Evolutionary conservation across 805 yeast genomes (phyloP), one percentile per base, ranked within the genome.

Genomic region (Candida qinlingensis): DNA sequence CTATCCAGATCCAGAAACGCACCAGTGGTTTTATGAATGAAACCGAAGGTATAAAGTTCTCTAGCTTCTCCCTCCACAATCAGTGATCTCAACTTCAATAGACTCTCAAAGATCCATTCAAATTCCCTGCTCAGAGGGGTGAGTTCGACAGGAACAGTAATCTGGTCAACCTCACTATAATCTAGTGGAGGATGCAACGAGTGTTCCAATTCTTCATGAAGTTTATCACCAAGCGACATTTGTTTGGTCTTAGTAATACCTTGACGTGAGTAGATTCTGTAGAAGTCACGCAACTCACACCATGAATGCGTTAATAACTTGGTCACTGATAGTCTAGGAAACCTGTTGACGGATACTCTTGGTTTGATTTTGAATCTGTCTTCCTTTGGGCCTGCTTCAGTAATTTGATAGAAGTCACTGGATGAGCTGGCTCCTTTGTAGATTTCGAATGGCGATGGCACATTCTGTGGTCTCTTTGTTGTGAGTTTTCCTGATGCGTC

Each of bases 271-370:
- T 76, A 85, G 0, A 80, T 59, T 27, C 73, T 71, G 59, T 79
- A 85, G 50, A 75, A 71, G 19, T 68, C 71, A 38, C 80, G 66
- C 41, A 85, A 64, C 62, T 86, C 92, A 68, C 94, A 86, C 87
- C 89, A 85, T 12, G 73, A 64, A 33, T 75, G 70, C 0, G 84
- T 77, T 9, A 83, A 63, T 7, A 86, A 60, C 47, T 72, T 75
- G 0, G 91, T 83, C 4, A 85, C 89, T 1, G 81, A 75, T 12
- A 81, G 60, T 38, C 85, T 58, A 6, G 69, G 66, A 11, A 56
- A 55, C 3, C 19, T 35, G 30, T 52, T 29, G 2, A 51, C 45
- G 13, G 50, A 39, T 2, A 42, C 9, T 8, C 42, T 30, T 11
- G 27, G 39, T 39, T 26, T 38, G 12, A 38, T 13, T 9, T 7